Evolutionary conservation across 352 stramenopile genomes (phyloP), one percentile per base, ranked within the genome.

Genomic region (Pythium dissotocum): DNA sequence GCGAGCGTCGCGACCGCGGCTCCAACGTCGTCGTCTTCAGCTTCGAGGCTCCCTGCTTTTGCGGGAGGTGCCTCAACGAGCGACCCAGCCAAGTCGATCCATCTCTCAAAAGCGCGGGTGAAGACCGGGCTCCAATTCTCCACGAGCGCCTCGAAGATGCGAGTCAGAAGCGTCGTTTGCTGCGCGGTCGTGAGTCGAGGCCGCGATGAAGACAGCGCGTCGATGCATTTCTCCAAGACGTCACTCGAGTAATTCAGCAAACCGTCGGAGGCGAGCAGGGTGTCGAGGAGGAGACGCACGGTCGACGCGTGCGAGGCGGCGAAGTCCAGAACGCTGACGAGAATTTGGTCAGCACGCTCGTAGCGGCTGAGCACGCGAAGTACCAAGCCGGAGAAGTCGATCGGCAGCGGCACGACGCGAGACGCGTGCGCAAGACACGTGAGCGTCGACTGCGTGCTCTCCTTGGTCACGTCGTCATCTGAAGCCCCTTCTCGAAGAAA

Each of bases 91-190:
- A 69, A 38, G 18, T 48, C 32, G n/a, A 69, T 58, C 53, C 53
- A 63, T 40, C 58, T 69, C 4, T 44, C 40, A 16, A 69, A 63
- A 3, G 51, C 36, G 5, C 13, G 4, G 9, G 16, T 21, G 5
- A 51, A 14, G 16, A 26, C 18, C 1, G 28, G 30, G 33, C 35
- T n/a, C 26, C 48, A 67, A 4, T 28, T 26, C 16, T 48, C 42
- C 3, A 63, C 62, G 12, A 69, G 21, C 40, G 62, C 62, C 48
- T 69, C 53, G 30, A 69, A 69, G 30, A 58, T 14, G 1, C 62
- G 52, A 6, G 40, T 44, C 24, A 68, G 30, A 9, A 69, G 32
- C 48, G 30, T 53, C 2, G 62, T 63, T 28, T 63, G 62, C 32
- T 63, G 42, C 1, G 16, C n/a, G 4, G 32, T 16, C 14, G 44